Evolutionary conservation across 352 stramenopile species (phyloP).

Genomic region (Phytophthora pinifolia): DNA sequence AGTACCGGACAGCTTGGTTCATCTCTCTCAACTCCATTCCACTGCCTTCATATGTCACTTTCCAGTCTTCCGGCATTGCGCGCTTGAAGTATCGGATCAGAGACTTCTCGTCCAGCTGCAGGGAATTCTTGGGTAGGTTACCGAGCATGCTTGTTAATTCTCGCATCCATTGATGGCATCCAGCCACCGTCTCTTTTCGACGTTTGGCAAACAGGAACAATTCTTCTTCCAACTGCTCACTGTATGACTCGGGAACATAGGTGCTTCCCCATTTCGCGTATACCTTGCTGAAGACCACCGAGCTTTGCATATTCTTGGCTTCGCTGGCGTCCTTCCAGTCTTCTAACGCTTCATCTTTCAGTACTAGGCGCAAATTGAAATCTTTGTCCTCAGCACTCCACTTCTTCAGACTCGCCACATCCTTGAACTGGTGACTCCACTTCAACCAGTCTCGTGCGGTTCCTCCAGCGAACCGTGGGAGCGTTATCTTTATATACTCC

Average conservation of each 20-base stretch:
- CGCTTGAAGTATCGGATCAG: conserved; percentile 13
- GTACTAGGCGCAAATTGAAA: not conserved
- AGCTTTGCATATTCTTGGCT: not conserved
- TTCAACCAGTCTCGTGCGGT: not conserved
- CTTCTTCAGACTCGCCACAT: not conserved
- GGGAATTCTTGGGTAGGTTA: not conserved
- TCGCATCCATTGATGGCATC: conserved; percentile 1
- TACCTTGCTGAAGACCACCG: not conserved
- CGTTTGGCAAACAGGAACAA: conserved; percentile 4
- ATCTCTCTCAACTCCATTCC: not conserved
- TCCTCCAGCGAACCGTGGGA: too few relatives aligned
- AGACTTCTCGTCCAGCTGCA: not conserved
- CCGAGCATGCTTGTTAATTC: not conserved
- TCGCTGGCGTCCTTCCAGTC: not conserved
- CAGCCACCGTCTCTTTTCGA: not conserved
- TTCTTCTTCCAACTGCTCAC: conserved; percentile 3
- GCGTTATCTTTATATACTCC: too few relatives aligned
- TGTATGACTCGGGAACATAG: not conserved
- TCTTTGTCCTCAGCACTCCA: not conserved
- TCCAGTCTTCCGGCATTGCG: conserved; percentile 3
- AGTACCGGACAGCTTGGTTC: conserved; percentile 1
- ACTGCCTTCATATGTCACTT: not conserved
- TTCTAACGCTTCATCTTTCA: not conserved
- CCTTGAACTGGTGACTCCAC: conserved; percentile 1
- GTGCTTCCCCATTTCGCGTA: not conserved